These are phyloP conservation scores for Pseudozyma tsukubaensis DNA, from an alignment of 1,284 basidiomycete species.

Conservation along the genomic window DNA sequence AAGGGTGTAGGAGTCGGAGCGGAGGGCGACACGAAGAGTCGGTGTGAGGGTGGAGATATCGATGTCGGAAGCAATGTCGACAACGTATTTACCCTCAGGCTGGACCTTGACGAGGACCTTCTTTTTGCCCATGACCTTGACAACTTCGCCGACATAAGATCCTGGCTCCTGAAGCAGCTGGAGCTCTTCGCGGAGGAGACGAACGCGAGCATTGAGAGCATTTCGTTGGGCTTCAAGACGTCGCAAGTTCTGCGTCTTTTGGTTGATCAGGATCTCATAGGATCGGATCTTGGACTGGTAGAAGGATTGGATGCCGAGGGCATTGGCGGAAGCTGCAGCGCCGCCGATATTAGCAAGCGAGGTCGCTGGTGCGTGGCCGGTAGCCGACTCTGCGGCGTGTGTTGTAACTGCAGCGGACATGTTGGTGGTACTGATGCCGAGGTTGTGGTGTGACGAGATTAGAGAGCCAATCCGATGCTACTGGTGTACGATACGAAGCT, in stretches of 20 bases:
- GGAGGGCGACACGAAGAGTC: slow-evolving; percentile 90
- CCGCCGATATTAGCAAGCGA: slow-evolving; percentile 44
- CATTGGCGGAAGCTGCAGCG: slow-evolving; percentile 42
- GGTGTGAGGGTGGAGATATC: slow-evolving; percentile 84
- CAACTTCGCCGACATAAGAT: slow-evolving; percentile 95
- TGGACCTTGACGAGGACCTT: slow-evolving; percentile 98
- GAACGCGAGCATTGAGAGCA: slow-evolving; percentile 92
- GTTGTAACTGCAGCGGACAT: slow-evolving; percentile 50
- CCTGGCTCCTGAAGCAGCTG: slow-evolving; percentile 96
- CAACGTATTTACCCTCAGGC: slow-evolving; percentile 98
- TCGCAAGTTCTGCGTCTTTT: slow-evolving; percentile 94
- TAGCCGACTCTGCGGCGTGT: slow-evolving; percentile 26
- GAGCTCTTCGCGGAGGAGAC: slow-evolving; percentile 85
- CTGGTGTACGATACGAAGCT: too few species aligned
- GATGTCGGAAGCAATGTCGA: slow-evolving; percentile 91
- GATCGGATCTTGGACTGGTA: slow-evolving; percentile 96
- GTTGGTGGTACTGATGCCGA: not conserved
- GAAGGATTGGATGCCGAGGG: slow-evolving; percentile 76
- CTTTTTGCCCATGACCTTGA: slow-evolving; percentile 99
- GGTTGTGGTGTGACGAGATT: not conserved
- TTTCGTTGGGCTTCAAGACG: slow-evolving; percentile 96
- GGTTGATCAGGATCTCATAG: slow-evolving; percentile 90
- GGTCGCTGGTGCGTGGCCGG: slow-evolving; percentile 6
- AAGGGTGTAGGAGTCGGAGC: slow-evolving; percentile 89
- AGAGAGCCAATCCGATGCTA: too few species aligned